Conservation (phyloP, 2,329 filamentous ascomycete genomes). For the Nothophaeocryptopus gaeumannii region DNA sequence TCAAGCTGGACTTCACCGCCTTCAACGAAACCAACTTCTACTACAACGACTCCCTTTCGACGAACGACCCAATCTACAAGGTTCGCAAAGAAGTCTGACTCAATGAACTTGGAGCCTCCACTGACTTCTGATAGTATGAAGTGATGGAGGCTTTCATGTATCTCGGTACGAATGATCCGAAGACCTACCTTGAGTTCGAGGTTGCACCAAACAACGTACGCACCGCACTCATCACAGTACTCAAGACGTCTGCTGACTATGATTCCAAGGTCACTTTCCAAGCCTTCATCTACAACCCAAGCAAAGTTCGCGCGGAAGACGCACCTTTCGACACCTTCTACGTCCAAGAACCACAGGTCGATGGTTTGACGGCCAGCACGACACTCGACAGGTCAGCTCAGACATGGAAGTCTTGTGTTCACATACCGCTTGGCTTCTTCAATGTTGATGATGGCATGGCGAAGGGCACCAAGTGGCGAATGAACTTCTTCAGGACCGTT, state of each 20-base stretch:
- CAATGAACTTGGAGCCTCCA: no score
- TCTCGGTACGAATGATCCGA: conserved; percentile 6
- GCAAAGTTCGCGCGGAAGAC: conserved; percentile 2
- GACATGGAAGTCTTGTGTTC: conserved; percentile 9
- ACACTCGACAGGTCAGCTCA: conserved; percentile 1
- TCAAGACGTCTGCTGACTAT: not conserved
- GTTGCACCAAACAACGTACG: conserved; percentile 14
- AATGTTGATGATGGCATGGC: conserved; percentile 14
- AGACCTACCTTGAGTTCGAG: conserved; percentile 19
- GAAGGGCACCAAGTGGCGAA: conserved; percentile 19
- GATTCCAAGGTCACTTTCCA: conserved; percentile 6
- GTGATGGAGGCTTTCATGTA: conserved; percentile 20
- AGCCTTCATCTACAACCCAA: conserved; percentile 19
- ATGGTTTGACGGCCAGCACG: conserved; percentile 9
- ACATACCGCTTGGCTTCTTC: conserved; percentile 16
- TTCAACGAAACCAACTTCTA: conserved; percentile 17
- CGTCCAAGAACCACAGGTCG: conserved; percentile 2
- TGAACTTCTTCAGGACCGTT: conserved; percentile 22
- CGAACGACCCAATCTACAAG: conserved; percentile 16
- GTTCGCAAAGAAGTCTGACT: no score
- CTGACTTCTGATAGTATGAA: conserved; percentile 6
- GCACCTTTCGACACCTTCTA: conserved; percentile 15
- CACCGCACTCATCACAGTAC: not conserved
- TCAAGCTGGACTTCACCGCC: conserved; percentile 13
- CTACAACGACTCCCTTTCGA: conserved; percentile 12